These are phyloP conservation scores for Ensete ventricosum DNA, from an alignment of 176 grass and related monocot genomes.

Conservation along the genomic window DNA sequence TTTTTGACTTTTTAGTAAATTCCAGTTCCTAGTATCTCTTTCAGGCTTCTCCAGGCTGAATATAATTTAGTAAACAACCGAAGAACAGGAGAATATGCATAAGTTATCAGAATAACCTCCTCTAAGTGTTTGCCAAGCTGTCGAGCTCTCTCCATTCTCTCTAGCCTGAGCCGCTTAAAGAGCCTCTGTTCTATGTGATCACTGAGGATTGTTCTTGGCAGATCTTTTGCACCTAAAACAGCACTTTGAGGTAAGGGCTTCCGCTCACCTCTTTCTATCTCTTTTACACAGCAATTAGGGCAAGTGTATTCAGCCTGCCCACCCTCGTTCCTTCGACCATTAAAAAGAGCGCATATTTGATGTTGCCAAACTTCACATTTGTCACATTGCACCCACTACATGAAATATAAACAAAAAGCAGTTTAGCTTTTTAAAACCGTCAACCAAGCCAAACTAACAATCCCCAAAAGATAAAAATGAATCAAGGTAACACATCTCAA, in stretches of 20 bases:
- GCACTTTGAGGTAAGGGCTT: constrained; percentile 91
- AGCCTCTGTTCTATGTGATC: constrained; percentile 94
- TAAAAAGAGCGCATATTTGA: constrained; percentile 97
- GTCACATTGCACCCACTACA: constrained; percentile 99
- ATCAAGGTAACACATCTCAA: neutral
- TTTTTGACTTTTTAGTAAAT: too few relatives aligned
- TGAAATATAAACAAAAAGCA: neutral
- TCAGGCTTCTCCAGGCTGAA: too few relatives aligned
- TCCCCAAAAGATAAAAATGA: neutral
- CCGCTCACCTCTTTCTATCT: constrained; percentile 67
- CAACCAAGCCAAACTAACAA: neutral
- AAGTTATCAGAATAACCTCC: constrained; percentile 38
- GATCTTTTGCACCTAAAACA: constrained; percentile 96
- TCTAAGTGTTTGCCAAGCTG: constrained; percentile 55
- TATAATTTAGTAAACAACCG: too few relatives aligned
- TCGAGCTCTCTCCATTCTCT: constrained; percentile 63
- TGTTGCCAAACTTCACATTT: constrained; percentile 99
- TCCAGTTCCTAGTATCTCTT: too few relatives aligned
- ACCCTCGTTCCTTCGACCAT: constrained; percentile 95
- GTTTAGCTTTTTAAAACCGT: neutral
- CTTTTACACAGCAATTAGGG: constrained; percentile 85
- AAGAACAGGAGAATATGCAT: neutral
- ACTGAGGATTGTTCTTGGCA: constrained; percentile 88
- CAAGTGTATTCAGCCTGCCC: constrained; percentile 98
- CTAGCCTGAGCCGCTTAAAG: constrained; percentile 56